These are phyloP conservation scores for Colletotrichum cordylinicola DNA, from an alignment of 2,329 filamentous ascomycete genomes.

Conservation along the genomic window DNA sequence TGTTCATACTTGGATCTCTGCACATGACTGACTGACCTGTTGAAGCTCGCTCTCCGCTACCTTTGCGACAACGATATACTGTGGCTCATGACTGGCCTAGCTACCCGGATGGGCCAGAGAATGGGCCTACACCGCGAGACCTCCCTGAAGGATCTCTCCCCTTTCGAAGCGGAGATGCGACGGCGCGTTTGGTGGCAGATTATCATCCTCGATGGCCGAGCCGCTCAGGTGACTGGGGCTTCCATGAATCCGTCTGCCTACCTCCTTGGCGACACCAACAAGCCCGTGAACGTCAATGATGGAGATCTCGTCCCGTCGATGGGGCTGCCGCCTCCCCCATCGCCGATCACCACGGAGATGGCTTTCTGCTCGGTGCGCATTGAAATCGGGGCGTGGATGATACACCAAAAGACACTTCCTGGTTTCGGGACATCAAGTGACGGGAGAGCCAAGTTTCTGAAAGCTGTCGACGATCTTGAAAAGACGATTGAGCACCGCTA, in stretches of 20 bases:
- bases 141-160: constrained; percentile 56
- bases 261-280: constrained; percentile 42
- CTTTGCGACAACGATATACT: constrained; percentile 63
- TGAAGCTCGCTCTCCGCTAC: constrained; percentile 59
- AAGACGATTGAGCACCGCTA: not conserved
- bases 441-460: not conserved
- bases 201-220: constrained; percentile 61
- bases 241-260: constrained; percentile 55
- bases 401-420: not conserved
- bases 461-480: not conserved
- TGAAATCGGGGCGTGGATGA: constrained; percentile 10
- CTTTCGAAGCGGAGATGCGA: constrained; percentile 71
- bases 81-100: constrained; percentile 66
- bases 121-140: constrained; percentile 72
- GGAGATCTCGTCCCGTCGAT: constrained; percentile 57
- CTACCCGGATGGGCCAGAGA: constrained; percentile 68
- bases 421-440: not conserved
- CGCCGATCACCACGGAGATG: not conserved
- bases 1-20: not conserved
- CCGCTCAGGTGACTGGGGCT: constrained; percentile 37
- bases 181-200: constrained; percentile 72
- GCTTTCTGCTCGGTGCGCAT: constrained; percentile 9
- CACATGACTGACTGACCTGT: constrained; percentile 26
- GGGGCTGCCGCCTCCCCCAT: constrained; percentile 40
- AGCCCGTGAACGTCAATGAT: constrained; percentile 64